phyloP scores from a whole-genome alignment of 1,284 basidiomycete genomes.

The Microbotryum saponariae region DNA sequence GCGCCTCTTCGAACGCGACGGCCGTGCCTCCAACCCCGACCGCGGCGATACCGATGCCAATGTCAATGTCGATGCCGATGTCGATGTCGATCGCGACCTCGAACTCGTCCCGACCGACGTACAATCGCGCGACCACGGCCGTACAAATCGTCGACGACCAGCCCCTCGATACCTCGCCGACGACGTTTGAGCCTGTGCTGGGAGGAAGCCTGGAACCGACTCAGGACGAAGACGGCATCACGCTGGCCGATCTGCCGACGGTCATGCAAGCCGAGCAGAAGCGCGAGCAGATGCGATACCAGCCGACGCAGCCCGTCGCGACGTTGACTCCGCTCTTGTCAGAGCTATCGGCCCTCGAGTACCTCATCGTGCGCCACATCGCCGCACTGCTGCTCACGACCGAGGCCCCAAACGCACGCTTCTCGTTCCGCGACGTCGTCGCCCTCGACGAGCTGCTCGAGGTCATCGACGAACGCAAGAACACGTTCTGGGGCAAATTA shows the following conservation, averaged over 20 bases:
- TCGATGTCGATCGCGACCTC: not conserved
- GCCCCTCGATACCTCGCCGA: conserved; percentile 3
- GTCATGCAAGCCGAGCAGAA: conserved; percentile 79
- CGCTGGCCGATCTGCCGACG: conserved; percentile 92
- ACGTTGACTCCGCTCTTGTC: conserved; percentile 68
- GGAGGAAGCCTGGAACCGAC: conserved; percentile 29
- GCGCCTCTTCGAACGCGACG: not conserved
- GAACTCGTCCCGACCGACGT: conserved; percentile 19
- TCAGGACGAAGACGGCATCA: conserved; percentile 68
- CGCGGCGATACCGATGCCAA: not conserved
- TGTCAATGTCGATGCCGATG: not conserved
- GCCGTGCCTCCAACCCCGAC: not conserved
- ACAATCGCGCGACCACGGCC: conserved; percentile 33
- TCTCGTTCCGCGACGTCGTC: conserved; percentile 48
- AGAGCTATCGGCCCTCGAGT: conserved; percentile 73
- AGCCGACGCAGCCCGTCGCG: conserved; percentile 45
- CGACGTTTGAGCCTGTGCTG: conserved; percentile 13
- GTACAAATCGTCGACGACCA: conserved; percentile 35
- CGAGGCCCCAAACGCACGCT: conserved; percentile 46
- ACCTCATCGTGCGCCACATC: conserved; percentile 85
- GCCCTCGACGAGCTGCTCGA: conserved; percentile 82
- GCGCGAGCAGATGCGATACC: conserved; percentile 57
- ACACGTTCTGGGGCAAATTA: conserved; percentile 91
- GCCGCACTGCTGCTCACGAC: conserved; percentile 68
- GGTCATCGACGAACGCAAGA: conserved; percentile 85